phyloP scores from a whole-genome alignment of 768 basidiomycete genomes.

The Chalciporus pseudorubinellus region DNA sequence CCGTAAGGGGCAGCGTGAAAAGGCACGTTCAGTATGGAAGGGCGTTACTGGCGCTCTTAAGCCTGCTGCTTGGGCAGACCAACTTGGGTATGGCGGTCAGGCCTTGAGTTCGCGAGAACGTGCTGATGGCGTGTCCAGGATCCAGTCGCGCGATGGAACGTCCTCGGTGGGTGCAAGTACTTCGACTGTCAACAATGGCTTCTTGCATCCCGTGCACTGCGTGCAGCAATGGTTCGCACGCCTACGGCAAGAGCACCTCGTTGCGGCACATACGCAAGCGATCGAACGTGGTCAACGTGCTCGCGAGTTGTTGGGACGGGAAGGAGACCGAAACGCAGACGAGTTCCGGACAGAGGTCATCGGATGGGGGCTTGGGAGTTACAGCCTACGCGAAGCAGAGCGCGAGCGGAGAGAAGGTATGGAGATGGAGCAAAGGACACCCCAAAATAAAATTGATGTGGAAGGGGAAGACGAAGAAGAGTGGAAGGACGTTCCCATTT shows the following conservation, averaged over 20 bases:
- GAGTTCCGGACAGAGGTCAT: slow-evolving; percentile 30
- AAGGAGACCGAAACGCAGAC: slow-evolving; percentile 22
- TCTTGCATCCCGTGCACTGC: slow-evolving; percentile 23
- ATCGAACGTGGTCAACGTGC: slow-evolving; percentile 65
- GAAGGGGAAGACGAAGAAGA: slow-evolving; percentile 27
- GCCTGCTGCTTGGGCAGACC: not conserved
- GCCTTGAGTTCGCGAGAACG: not conserved
- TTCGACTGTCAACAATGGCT: not conserved
- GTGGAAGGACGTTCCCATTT: slow-evolving; percentile 13
- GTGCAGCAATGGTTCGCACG: slow-evolving; percentile 56
- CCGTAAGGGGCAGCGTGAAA: slow-evolving; percentile 48
- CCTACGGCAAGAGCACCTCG: slow-evolving; percentile 66
- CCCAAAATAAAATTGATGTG: not conserved
- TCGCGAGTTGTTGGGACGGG: slow-evolving; percentile 52
- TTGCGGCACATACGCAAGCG: slow-evolving; percentile 69
- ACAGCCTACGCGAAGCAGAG: slow-evolving; percentile 43
- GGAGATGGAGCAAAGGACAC: not conserved
- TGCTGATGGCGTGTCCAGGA: not conserved
- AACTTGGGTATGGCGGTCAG: not conserved
- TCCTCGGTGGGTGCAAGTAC: not conserved
- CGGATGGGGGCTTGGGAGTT: slow-evolving; percentile 78
- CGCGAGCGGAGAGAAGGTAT: slow-evolving; percentile 28
- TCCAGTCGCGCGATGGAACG: slow-evolving; percentile 11
- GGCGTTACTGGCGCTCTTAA: slow-evolving; percentile 55
- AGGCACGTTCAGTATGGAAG: slow-evolving; percentile 55